Evolutionary conservation across 2,329 filamentous ascomycete genomes (phyloP), one percentile per base, ranked within the genome.

Genomic region (Fusarium sambucinum): DNA sequence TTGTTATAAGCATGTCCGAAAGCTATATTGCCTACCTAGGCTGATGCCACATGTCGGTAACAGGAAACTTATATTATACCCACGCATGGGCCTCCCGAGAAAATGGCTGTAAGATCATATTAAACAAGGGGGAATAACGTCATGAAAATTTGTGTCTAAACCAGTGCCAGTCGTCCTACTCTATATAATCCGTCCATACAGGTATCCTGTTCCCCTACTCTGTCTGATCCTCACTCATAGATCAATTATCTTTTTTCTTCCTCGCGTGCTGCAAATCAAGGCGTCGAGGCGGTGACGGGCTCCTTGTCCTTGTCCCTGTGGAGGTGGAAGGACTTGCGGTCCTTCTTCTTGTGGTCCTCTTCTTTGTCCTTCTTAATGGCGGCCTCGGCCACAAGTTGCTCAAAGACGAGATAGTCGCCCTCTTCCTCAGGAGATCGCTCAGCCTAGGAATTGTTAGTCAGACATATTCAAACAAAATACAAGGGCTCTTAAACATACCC

Each of bases 371-470:
- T 97, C 87, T 98, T 98, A 55, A 94, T 91, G 59, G 94, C 94
- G 6, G 95, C 95, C 78, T 99, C 96, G 51, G 96, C 94, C 80
- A 99, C 97, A 57, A 99, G 89, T 80, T 98, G 94, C 79, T 99
- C 96, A 73, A 99, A 99, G 17, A 95, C 94, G 88, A 99, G 96
- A 81, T 97, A 98, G 75, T 98, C 96, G 69, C 96, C 95, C 80
- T 99, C 96, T 83, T 99, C 96, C 69, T 99, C 96, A 41, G 95
- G 91, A 55, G 95, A 91, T 66, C 96, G 90, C 78, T 92, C 87
- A 40, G 95, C 93, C 94, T 97, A 71, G 19, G 11, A 14, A 35
- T 12, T 30, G 38, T 71, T 73, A 57, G 19, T 41, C 11, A 13
- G 3, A 16, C 11, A 13, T 2, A 17, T 40, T 48, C n/a, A 8